phyloP scores from a whole-genome alignment of 2,329 filamentous ascomycete genomes.

The Eurotiales sp. region DNA sequence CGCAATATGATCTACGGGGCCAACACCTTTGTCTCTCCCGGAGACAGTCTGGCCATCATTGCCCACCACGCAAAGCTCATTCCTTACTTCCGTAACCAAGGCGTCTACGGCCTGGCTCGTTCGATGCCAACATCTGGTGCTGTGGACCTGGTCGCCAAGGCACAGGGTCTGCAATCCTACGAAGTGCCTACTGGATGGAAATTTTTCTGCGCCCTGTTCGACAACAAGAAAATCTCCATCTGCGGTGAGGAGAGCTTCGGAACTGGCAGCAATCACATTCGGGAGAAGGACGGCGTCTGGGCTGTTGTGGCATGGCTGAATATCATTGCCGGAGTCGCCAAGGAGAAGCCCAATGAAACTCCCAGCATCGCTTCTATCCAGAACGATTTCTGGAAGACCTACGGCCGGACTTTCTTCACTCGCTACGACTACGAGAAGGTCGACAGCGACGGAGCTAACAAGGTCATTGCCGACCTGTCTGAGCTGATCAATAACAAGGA shows the following conservation, averaged over 20 bases:
- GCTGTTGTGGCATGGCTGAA: constrained; percentile 97
- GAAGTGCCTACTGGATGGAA: constrained; percentile 99
- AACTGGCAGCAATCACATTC: constrained; percentile 96
- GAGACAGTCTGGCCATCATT: constrained; percentile 96
- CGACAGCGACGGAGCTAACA: constrained; percentile 83
- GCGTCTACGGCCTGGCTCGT: constrained; percentile 89
- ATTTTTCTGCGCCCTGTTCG: constrained; percentile 96
- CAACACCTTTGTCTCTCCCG: constrained; percentile 92
- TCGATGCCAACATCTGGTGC: constrained; percentile 97
- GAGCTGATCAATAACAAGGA: constrained; percentile 68
- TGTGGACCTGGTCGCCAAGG: constrained; percentile 92
- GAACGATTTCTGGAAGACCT: constrained; percentile 92
- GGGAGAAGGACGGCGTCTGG: constrained; percentile 98
- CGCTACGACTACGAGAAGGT: constrained; percentile 98
- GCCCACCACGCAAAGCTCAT: constrained; percentile 95
- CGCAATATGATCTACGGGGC: constrained; percentile 99
- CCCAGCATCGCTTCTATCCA: constrained; percentile 96
- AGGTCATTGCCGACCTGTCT: constrained; percentile 78
- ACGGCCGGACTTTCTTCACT: constrained; percentile 98
- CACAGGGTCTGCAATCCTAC: constrained; percentile 85
- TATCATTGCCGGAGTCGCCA: constrained; percentile 91
- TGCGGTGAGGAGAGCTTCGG: constrained; percentile 98
- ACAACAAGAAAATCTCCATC: constrained; percentile 93
- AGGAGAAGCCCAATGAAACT: constrained; percentile 71
- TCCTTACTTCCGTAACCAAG: constrained; percentile 97